Evolutionary conservation across 2,329 filamentous ascomycete species (phyloP), one percentile per base, ranked within the genome.

Genomic region (Hymenoscyphus albidus): DNA sequence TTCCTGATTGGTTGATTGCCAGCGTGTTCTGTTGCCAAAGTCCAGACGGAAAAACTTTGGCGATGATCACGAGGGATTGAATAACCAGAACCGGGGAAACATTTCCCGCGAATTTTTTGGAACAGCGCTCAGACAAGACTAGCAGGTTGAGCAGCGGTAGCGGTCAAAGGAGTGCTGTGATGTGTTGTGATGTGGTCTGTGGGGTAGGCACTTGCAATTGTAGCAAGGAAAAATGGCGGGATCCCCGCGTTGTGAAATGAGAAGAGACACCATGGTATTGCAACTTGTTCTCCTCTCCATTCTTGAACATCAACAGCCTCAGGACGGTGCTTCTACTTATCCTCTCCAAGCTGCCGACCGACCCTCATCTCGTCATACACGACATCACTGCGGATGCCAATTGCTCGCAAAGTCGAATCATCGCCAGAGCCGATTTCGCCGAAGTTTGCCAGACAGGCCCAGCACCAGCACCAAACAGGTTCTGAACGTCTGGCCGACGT

Each of bases 41-140:
- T 51, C n/a, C n/a, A 27, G 44, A 51, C 18, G 7, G 9, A n/a
- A 18, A 48, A 48, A 10, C 5, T 6, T 22, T 22, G n/a, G 18
- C 44, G 44, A 51, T 27, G 44, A n/a, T 51, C 44, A 51, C 44
- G 44, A 51, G 44, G n/a, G 44, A 2, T 51, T 18, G 12, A 51
- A 51, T 27, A 51, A 27, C 18, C 10, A 51, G 7, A 51, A 51
- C 1, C 27, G 27, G 18, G 54, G 54, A 57, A 57, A n/a, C 54
- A n/a, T 57, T 57, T 57, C 54, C 54, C 54, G 18, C 54, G 6
- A 57, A 1, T 56, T 18, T 27, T 31, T 27, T 57, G 32, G 54
- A 57, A 38, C 54, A 57, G 18, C 31, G 54, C 54, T 57, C 54
- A 27, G 54, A 57, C 54, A 57, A 57, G 54, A 51, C 54, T 57